Percentiles rank a stretch among this genome's conserved stretches.
Evolutionary conservation across 1,284 basidiomycete species (phyloP).

Genomic region (Butyriboletus regius): DNA sequence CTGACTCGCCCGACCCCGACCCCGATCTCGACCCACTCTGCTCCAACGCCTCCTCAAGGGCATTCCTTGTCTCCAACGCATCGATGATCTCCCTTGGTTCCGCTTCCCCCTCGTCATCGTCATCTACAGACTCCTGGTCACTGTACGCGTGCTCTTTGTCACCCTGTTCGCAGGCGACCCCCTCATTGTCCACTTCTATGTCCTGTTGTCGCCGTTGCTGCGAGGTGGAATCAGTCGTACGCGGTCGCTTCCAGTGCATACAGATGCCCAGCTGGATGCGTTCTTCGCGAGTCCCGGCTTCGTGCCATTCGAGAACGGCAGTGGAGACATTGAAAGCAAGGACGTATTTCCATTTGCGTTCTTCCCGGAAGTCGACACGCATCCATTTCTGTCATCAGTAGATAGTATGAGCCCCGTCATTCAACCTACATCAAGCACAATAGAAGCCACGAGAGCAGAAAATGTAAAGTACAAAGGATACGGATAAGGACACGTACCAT

Average conservation of each 20-base stretch:
- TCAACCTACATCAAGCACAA: neutral
- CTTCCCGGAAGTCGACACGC: constrained; percentile 89
- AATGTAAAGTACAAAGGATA: neutral
- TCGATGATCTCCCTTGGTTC: constrained; percentile 52
- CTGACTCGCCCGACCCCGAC: constrained; percentile 22
- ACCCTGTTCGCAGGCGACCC: constrained; percentile 14
- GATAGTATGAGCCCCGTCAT: constrained; percentile 3
- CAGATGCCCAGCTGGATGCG: constrained; percentile 63
- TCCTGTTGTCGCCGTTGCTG: constrained; percentile 26
- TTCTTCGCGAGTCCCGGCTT: constrained; percentile 57
- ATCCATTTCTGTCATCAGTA: constrained; percentile 76
- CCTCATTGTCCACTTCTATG: constrained; percentile 33
- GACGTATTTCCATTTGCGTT: constrained; percentile 86
- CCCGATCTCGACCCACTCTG: constrained; percentile 27
- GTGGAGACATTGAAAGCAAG: constrained; percentile 80
- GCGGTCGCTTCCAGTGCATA: constrained; percentile 56
- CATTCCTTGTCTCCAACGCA: constrained; percentile 44
- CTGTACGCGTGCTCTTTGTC: constrained; percentile 31
- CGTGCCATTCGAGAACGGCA: constrained; percentile 82
- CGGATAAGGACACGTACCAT: constrained; percentile 56
- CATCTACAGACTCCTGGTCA: constrained; percentile 49
- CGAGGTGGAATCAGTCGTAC: constrained; percentile 18
- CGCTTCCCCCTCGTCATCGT: constrained; percentile 57
- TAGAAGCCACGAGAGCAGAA: neutral
- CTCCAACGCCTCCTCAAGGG: constrained; percentile 49